phyloP scores from a whole-genome alignment of 2,329 filamentous ascomycete species.

The Trichoderma arundinaceum region DNA sequence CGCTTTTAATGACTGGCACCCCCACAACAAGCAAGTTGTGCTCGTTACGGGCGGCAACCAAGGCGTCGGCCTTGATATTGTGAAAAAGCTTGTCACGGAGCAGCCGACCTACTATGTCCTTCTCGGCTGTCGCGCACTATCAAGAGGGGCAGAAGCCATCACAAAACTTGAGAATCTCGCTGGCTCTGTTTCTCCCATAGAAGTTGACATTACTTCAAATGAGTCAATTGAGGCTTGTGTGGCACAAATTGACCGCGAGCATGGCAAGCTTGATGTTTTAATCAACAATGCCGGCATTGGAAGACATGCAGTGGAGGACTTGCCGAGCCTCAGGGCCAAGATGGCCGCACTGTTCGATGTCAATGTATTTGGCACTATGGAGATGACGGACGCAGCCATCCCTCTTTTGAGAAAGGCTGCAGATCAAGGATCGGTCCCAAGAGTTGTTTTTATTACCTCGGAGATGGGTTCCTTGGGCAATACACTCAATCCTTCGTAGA shows the following conservation, averaged over 20 bases:
- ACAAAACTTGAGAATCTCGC: slow-evolving; percentile 1
- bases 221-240: slow-evolving; percentile 21
- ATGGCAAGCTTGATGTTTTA: slow-evolving; percentile 20
- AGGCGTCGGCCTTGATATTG: slow-evolving; percentile 22
- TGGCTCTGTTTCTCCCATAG: slow-evolving; percentile 5
- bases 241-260: slow-evolving; percentile 7
- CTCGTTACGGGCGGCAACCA: slow-evolving; percentile 21
- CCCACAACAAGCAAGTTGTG: slow-evolving; percentile 16
- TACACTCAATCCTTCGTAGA: slow-evolving; percentile 22
- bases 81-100: slow-evolving; percentile 18
- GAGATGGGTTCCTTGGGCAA: slow-evolving; percentile 22
- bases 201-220: slow-evolving; percentile 22
- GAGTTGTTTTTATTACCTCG: slow-evolving; percentile 22
- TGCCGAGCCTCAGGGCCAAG: slow-evolving; percentile 5
- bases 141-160: slow-evolving; percentile 6
- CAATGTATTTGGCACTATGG: slow-evolving; percentile 21
- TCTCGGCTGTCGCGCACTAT: slow-evolving; percentile 11
- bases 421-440: slow-evolving; percentile 19
- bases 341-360: slow-evolving; percentile 13
- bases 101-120: slow-evolving; percentile 18
- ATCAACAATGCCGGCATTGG: slow-evolving; percentile 28
- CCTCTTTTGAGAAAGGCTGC: slow-evolving; percentile 13
- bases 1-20: slow-evolving; percentile 7
- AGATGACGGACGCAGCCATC: slow-evolving; percentile 9
- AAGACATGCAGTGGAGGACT: slow-evolving; percentile 8